These are phyloP conservation scores for Colletotrichum tropicale DNA, from an alignment of 2,329 filamentous ascomycete species.

Conservation along the genomic window DNA sequence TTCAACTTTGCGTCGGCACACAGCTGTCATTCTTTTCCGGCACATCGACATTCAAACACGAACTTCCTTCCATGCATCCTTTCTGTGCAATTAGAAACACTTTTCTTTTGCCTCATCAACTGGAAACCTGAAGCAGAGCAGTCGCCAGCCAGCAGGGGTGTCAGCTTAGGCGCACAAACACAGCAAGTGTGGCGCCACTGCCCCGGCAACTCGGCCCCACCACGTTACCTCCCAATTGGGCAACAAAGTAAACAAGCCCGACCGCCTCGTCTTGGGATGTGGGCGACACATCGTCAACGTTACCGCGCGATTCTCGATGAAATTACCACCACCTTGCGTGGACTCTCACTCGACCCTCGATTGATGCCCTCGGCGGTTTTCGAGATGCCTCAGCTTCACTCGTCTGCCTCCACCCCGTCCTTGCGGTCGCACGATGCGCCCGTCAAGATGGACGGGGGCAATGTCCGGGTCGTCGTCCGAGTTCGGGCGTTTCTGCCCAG, in stretches of 20 bases:
- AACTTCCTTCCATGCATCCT: background rate
- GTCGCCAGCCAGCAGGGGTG: background rate
- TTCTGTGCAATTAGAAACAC: background rate
- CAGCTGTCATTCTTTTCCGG: background rate
- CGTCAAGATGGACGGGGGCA: conserved; percentile 68
- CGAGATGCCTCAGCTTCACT: conserved; percentile 50
- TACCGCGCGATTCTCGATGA: conserved; percentile 42
- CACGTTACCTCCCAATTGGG: conserved; percentile 15
- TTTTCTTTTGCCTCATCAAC: background rate
- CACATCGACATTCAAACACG: background rate
- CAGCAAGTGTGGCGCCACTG: conserved; percentile 19
- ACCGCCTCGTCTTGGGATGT: conserved; percentile 21
- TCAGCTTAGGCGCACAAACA: background rate
- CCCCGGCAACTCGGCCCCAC: conserved; percentile 23
- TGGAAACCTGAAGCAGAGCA: background rate
- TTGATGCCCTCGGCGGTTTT: conserved; percentile 48
- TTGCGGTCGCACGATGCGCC: conserved; percentile 74
- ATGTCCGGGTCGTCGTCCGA: conserved; percentile 82
- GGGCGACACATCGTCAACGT: conserved; percentile 35
- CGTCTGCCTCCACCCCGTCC: conserved; percentile 79
- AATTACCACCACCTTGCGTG: conserved; percentile 42
- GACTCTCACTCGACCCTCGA: conserved; percentile 47
- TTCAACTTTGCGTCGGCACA: background rate
- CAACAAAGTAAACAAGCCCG: conserved; percentile 24
- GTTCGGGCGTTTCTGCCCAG: conserved; percentile 79